Percentiles rank a stretch among this genome's conserved stretches.
Evolutionary conservation across 1,284 basidiomycete species (phyloP).

Genomic region (Mycena citricolor): DNA sequence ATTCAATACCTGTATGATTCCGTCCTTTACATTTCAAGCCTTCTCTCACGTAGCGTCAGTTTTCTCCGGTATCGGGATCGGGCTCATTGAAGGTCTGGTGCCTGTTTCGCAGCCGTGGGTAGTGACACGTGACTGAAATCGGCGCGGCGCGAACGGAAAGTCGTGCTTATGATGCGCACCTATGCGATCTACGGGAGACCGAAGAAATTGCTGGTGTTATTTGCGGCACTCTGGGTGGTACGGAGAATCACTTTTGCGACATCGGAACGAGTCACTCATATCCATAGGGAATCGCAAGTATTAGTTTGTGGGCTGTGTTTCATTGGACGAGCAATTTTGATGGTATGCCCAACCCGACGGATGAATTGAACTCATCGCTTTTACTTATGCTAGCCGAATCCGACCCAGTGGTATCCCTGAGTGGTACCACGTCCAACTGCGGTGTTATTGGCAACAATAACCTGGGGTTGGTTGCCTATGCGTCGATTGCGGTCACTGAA

Average conservation of each 20-base stretch:
- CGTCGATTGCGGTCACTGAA: slow-evolving; percentile 8
- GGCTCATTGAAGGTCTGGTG: slow-evolving; percentile 4
- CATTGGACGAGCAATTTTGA: background rate
- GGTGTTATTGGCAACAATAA: background rate
- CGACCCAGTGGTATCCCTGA: background rate
- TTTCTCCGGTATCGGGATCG: slow-evolving; percentile 4
- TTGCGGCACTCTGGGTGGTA: slow-evolving; percentile 5
- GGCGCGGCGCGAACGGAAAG: background rate
- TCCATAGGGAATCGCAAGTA: background rate
- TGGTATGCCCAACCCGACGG: too few relatives aligned
- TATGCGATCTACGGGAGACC: slow-evolving; percentile 9
- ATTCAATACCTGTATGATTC: slow-evolving; percentile 1
- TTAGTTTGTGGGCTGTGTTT: slow-evolving; percentile 1
- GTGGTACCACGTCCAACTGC: background rate
- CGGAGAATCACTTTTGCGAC: background rate
- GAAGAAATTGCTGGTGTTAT: slow-evolving; percentile 8
- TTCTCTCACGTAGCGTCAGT: too few relatives aligned
- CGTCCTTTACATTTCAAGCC: background rate
- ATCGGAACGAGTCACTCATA: background rate
- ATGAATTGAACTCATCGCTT: too few relatives aligned
- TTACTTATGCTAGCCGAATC: too few relatives aligned
- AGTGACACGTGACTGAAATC: background rate
- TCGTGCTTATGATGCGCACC: slow-evolving; percentile 12
- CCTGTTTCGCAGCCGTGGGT: background rate
- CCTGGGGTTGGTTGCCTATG: background rate